Conservation (phyloP, 148 eudicot species). For the Rhododendron ovatum region DNA sequence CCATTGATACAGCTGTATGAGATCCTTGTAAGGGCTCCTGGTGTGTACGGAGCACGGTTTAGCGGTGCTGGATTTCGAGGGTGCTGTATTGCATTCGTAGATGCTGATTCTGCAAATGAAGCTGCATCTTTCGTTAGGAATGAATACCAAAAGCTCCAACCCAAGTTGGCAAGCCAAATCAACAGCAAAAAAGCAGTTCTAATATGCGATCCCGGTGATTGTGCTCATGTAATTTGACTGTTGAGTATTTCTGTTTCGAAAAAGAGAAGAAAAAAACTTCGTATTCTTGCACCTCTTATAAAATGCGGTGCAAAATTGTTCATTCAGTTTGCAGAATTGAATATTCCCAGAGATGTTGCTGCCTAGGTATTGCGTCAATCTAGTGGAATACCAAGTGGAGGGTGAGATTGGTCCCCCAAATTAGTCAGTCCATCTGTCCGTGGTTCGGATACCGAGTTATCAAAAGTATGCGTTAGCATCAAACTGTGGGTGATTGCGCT, state of each 20-base stretch:
- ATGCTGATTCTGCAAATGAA: conserved; percentile 51
- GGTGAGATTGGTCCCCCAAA: background rate
- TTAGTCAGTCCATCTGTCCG: background rate
- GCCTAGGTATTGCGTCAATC: background rate
- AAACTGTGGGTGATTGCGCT: background rate
- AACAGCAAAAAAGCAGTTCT: conserved; percentile 44
- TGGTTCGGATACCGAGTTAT: background rate
- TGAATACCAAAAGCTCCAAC: conserved; percentile 68
- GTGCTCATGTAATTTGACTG: conserved; percentile 58
- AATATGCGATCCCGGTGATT: conserved; percentile 75
- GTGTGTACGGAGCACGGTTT: conserved; percentile 83
- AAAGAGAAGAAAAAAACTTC: background rate
- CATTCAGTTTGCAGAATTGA: background rate
- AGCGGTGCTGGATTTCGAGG: conserved; percentile 99
- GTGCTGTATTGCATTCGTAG: conserved; percentile 86
- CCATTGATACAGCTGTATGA: conserved; percentile 84
- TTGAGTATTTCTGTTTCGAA: background rate
- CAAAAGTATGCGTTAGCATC: background rate
- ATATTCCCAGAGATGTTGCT: background rate
- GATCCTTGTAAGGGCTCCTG: conserved; percentile 74
- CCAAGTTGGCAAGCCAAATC: conserved; percentile 55
- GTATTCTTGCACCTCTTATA: background rate
- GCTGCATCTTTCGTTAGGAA: conserved; percentile 55
- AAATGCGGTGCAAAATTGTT: background rate
- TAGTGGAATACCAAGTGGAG: background rate